Base-by-base conservation (phyloP, 2,329 filamentous ascomycete genomes). In the Huntiella bhutanensis region DNA sequence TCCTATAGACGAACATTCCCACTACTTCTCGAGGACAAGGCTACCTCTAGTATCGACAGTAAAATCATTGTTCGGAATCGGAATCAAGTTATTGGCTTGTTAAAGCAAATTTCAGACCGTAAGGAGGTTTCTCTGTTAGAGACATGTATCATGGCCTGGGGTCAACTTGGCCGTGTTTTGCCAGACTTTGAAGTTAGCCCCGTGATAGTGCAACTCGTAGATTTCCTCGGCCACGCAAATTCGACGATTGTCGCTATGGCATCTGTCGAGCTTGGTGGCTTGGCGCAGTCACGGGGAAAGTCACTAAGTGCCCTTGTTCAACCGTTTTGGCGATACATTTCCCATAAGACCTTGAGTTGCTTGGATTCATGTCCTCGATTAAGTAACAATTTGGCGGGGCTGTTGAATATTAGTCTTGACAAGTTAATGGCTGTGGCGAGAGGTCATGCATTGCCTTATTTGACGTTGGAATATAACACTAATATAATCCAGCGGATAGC, bases 251-350 rank as follows among this genome's bases (percentile, higher is more conserved):
- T 80, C 45, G 81, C 80, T 4, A 73, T 86, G 52, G 84, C 88
- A 3, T 91, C 86, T 58, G 81, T 82, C 53, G 87, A 94, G 61
- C 65, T 94, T 35, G 68, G 81, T 15, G 77, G 76, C 50, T 68
- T 96, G 42, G 81, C 86, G 1, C 71, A 79, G 44, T 65, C 69
- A 41, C 71, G 77, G 36, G 67, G 69, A 3, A 67, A 74, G 34
- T 79, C 75, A 1, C 71, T 79, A 2, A 69, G 71, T 22, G 74
- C 77, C 12, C 65, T 98, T 0, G 79, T 96, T 48, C 76, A 79
- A 47, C 86, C 88, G 1, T 96, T 86, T 59, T 96, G 88, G 87
- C 75, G 77, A 53, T 88, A 74, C 28, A 68, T 98, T 39, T 87
- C 85, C 0, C 80, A 88, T 49, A 73, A 79, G 43, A 78, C 84